Evolutionary conservation across 1,284 basidiomycete genomes (phyloP).

Genomic region (Boletus mariae): DNA sequence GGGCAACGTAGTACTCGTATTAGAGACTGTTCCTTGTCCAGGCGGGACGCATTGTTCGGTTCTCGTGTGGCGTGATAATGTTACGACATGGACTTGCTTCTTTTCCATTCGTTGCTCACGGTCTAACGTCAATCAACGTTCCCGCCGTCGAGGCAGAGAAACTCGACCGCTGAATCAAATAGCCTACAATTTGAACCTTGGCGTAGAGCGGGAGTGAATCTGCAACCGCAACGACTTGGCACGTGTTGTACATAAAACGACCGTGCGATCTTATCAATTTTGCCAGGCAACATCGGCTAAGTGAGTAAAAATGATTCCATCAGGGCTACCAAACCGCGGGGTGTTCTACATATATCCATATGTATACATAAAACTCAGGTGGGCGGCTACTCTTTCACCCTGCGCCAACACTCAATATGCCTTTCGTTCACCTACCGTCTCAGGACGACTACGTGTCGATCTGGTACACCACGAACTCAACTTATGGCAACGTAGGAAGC

Average conservation of each 20-base stretch:
- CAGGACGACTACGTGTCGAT: conserved; percentile 64
- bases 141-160: background rate
- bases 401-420: conserved; percentile 43
- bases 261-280: conserved; percentile 15
- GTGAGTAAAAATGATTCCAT: conserved; percentile 15
- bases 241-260: background rate
- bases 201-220: background rate
- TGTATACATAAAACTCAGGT: conserved; percentile 14
- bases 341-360: conserved; percentile 5
- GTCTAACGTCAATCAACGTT: conserved; percentile 15
- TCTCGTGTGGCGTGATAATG: conserved; percentile 17
- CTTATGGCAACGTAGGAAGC: conserved; percentile 51
- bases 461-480: conserved; percentile 64
- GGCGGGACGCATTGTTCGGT: background rate
- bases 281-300: conserved; percentile 29
- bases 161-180: background rate
- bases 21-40: too few species aligned
- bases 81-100: conserved; percentile 20
- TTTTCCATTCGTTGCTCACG: conserved; percentile 18
- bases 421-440: conserved; percentile 63
- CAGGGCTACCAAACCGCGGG: conserved; percentile 17
- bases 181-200: too few species aligned
- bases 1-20: background rate
- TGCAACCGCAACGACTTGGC: background rate
- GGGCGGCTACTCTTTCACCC: conserved; percentile 1